Conservation (phyloP, 352 stramenopile species). For the Thraustochytrium sp. region DNA sequence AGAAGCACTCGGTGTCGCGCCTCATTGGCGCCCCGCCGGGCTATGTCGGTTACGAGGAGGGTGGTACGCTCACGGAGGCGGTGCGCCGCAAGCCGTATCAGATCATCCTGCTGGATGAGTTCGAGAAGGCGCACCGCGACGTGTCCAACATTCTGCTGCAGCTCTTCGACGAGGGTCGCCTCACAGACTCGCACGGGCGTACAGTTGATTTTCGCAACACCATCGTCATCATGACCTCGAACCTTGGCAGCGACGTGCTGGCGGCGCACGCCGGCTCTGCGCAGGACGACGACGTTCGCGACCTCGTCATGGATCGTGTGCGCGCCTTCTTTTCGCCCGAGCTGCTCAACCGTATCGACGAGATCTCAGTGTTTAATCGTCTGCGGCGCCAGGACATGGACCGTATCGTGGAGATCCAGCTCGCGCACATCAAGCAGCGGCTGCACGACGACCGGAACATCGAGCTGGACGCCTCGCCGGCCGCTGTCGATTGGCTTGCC, state of each 20-base stretch:
- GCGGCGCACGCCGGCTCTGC: conserved; percentile 56
- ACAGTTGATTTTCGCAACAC: conserved; percentile 94
- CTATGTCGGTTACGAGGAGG: conserved; percentile 87
- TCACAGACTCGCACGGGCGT: conserved; percentile 90
- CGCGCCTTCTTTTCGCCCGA: conserved; percentile 89
- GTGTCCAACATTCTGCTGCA: conserved; percentile 94
- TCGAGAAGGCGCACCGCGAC: conserved; percentile 93
- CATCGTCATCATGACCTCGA: conserved; percentile 95
- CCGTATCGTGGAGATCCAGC: conserved; percentile 87
- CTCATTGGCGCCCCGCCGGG: conserved; percentile 83
- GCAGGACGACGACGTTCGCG: conserved; percentile 61
- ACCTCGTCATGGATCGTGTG: conserved; percentile 78
- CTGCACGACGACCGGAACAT: conserved; percentile 81
- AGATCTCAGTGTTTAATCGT: conserved; percentile 94
- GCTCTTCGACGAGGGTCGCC: conserved; percentile 76
- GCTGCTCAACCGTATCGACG: conserved; percentile 97
- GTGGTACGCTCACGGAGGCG: conserved; percentile 89
- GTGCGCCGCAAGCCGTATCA: conserved; percentile 86
- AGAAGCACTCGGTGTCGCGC: conserved; percentile 86
- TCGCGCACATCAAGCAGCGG: conserved; percentile 76
- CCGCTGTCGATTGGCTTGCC: conserved; percentile 82
- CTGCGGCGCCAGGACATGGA: conserved; percentile 80
- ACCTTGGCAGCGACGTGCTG: conserved; percentile 88
- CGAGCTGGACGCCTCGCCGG: conserved; percentile 73
- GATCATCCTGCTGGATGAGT: conserved; percentile 93